Base-by-base conservation (phyloP, 2,329 filamentous ascomycete genomes). In the Nothopassalora personata region DNA sequence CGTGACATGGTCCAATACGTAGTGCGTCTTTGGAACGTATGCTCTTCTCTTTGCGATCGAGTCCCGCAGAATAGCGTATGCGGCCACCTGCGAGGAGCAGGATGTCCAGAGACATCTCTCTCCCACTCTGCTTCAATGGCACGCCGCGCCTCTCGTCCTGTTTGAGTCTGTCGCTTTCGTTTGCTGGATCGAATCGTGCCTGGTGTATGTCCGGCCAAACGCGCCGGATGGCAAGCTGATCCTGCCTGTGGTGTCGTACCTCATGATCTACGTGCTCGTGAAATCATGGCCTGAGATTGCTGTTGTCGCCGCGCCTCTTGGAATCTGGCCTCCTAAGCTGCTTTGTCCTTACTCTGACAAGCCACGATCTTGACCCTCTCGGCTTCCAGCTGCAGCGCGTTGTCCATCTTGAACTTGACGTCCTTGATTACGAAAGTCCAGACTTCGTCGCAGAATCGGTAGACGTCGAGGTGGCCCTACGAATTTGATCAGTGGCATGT, bases 381-480 rank as follows among this genome's bases (percentile, higher is more conserved):
- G 19, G 92, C 91, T 39, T 83, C 79, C 13, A 97, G 86, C 0
- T 84, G 83, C 86, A 83, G 58, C 83, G 85, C 46, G 57, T 70
- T 67, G 68, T 97, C 93, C 79, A 97, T 88, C 79, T 99, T 99
- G 80, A 99, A 97, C n/a, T 87, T 91, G 57, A 97, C 92, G 67
- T 97, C 94, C 77, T 97, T 97, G 77, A 99, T 96, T 59, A 99
- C 84, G 75, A 99, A 99, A 1, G 94, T 99, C 94, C 94, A 99
- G 60, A 99, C 94, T 79, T 99, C 94, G 77, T 99, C 94, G 80
- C 94, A 99, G 83, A 99, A 99, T 68, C 94, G 89, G 80, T 99
- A 99, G 15, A 94, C 97, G 74, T 97, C 92, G 64, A 99, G 86
- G 72, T 95, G 94, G 51, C 94, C 94, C 93, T 97, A 33, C 19